phyloP scores from a whole-genome alignment of 441 rosid genomes.

The Cnidoscolus chayamansa region DNA sequence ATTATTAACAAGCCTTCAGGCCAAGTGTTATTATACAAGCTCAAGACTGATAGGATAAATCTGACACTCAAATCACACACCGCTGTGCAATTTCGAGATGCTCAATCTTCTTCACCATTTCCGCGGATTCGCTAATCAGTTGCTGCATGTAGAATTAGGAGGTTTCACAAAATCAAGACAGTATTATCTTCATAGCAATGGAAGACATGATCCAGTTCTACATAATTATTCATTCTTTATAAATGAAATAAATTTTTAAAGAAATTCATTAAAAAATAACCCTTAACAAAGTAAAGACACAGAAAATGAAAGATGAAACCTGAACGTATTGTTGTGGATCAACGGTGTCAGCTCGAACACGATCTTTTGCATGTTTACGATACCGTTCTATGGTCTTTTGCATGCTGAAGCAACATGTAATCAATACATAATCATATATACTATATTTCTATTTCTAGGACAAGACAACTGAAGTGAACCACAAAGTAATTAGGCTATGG shows the following conservation, averaged over 20 bases:
- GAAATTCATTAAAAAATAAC: too few relatives aligned
- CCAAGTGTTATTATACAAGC: background rate
- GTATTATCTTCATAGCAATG: background rate
- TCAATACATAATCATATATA: background rate
- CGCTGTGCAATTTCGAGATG: conserved; percentile 41
- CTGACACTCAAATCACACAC: conserved; percentile 32
- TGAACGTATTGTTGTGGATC: conserved; percentile 30
- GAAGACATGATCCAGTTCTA: too few relatives aligned
- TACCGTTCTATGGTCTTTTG: conserved; percentile 50
- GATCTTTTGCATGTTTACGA: conserved; percentile 26
- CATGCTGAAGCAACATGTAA: conserved; percentile 39
- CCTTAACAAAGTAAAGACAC: background rate
- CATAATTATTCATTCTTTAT: too few relatives aligned
- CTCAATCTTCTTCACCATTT: conserved; percentile 45
- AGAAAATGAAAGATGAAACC: conserved; percentile 29
- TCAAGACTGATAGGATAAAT: background rate
- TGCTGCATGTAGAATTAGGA: conserved; percentile 39
- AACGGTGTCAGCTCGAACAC: conserved; percentile 10
- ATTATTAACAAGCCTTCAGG: background rate
- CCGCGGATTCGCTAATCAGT: conserved; percentile 36
- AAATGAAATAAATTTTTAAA: too few relatives aligned
- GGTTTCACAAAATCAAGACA: background rate
- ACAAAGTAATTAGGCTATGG: too few relatives aligned
- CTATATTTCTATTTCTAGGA: too few relatives aligned
- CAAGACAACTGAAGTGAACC: background rate